phyloP scores from a whole-genome alignment of 2,329 filamentous ascomycete genomes.

The Nigrospora sphaerica region DNA sequence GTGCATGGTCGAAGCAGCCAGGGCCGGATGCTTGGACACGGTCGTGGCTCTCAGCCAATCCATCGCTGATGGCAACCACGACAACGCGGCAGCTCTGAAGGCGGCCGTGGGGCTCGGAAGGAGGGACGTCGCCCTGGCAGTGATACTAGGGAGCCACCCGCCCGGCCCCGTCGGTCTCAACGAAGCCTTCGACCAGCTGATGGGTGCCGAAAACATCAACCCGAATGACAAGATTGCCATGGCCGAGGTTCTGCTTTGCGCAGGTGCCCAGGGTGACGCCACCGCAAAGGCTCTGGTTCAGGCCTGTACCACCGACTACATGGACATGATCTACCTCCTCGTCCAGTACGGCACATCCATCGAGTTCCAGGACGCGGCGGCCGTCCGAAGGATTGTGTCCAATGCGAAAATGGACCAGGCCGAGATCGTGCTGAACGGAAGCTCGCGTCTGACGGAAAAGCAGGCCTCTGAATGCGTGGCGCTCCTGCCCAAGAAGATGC shows the following conservation, averaged over 20 bases:
- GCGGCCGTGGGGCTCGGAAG: constrained; percentile 39
- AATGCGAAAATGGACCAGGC: constrained; percentile 39
- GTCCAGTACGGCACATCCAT: constrained; percentile 46
- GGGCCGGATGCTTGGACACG: constrained; percentile 40
- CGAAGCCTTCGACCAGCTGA: constrained; percentile 41
- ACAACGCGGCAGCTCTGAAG: constrained; percentile 44
- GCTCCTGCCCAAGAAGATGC: constrained; percentile 38
- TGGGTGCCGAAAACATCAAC: constrained; percentile 36
- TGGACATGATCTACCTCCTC: constrained; percentile 48
- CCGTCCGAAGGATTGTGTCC: constrained; percentile 40
- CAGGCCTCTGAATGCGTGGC: constrained; percentile 43
- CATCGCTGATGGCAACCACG: constrained; percentile 44
- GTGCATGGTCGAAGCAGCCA: constrained; percentile 43
- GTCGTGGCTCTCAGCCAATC: constrained; percentile 45
- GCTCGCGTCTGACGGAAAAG: constrained; percentile 32
- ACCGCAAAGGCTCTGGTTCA: constrained; percentile 40
- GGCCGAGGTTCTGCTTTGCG: constrained; percentile 50
- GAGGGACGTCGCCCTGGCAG: constrained; percentile 46
- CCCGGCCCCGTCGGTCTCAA: constrained; percentile 41
- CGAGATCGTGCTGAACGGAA: constrained; percentile 36
- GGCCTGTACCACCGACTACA: constrained; percentile 41
- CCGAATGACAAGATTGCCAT: constrained; percentile 43
- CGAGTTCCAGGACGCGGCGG: constrained; percentile 43
- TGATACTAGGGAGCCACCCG: constrained; percentile 45
- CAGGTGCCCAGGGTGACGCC: constrained; percentile 45